Conservation (phyloP, 108 stramenopile genomes). For the Tribonema minus region DNA sequence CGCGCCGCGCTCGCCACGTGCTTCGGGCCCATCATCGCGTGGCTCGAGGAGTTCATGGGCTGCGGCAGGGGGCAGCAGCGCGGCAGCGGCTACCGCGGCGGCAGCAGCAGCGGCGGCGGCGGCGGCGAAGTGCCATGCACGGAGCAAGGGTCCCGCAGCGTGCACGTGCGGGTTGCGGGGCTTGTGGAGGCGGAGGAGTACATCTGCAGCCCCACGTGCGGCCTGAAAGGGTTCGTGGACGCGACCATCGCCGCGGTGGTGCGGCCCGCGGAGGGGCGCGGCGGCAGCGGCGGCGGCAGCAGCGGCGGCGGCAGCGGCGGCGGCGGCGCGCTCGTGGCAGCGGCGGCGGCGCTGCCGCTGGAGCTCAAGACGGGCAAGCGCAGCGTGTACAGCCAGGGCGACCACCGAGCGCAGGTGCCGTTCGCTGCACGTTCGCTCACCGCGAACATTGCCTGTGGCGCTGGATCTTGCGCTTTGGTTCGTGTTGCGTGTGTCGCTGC, state of each 20-base stretch:
- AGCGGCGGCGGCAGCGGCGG: neutral
- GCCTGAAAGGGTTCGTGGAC: conserved; percentile 44
- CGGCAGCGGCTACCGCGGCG: neutral
- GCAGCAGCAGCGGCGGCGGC: neutral
- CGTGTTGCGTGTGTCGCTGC: too few relatives aligned
- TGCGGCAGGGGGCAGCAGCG: too few relatives aligned
- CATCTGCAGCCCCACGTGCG: conserved; percentile 31
- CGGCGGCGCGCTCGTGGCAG: neutral
- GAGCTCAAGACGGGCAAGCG: conserved; percentile 37
- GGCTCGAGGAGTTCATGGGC: conserved; percentile 15
- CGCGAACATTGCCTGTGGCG: too few relatives aligned
- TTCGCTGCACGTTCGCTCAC: too few relatives aligned
- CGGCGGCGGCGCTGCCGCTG: conserved; percentile 19
- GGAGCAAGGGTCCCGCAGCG: neutral
- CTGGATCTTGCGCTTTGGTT: too few relatives aligned
- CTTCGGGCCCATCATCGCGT: conserved; percentile 4
- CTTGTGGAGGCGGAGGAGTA: conserved; percentile 31
- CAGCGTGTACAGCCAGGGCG: conserved; percentile 6
- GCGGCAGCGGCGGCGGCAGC: neutral
- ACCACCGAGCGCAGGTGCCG: conserved; percentile 26
- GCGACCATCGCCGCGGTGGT: conserved; percentile 33
- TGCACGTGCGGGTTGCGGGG: neutral
- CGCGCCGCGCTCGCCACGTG: conserved; percentile 10
- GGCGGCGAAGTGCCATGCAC: neutral
- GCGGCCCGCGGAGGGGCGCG: neutral